These are phyloP conservation scores for Scolecobasidium constrictum DNA, from an alignment of 2,329 filamentous ascomycete species.

Conservation along the genomic window DNA sequence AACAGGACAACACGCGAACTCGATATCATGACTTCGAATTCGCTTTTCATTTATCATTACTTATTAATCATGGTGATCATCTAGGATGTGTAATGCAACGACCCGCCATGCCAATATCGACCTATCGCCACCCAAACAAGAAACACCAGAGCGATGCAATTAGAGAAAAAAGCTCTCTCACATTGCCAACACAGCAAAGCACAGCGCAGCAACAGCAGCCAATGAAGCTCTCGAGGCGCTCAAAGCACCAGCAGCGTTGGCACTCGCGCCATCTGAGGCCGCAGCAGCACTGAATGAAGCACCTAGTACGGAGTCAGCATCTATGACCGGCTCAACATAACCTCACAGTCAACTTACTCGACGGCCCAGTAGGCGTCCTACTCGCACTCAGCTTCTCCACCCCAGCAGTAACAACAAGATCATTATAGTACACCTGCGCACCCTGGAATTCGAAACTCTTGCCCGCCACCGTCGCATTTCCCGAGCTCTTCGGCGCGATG, in stretches of 20 bases:
- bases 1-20: too few species aligned
- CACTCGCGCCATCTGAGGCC: not conserved
- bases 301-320: not conserved
- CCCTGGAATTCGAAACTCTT: not conserved
- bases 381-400: conserved; percentile 5
- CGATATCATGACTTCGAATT: too few species aligned
- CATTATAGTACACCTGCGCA: conserved; percentile 6
- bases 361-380: conserved; percentile 3
- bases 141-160: too few species aligned
- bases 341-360: not conserved
- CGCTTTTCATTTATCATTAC: too few species aligned
- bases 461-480: not conserved
- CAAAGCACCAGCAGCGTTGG: not conserved
- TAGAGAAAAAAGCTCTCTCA: too few species aligned
- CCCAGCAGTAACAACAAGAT: conserved; percentile 6
- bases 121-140: too few species aligned
- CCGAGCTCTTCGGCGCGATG: not conserved
- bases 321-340: not conserved
- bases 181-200: too few species aligned
- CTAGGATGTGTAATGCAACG: too few species aligned
- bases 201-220: not conserved
- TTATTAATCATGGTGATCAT: too few species aligned
- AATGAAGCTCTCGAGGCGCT: not conserved
- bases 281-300: not conserved
- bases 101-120: too few species aligned